These are phyloP conservation scores for Aspergillus aculeatus DNA, from an alignment of 2,329 filamentous ascomycete genomes.

Conservation along the genomic window DNA sequence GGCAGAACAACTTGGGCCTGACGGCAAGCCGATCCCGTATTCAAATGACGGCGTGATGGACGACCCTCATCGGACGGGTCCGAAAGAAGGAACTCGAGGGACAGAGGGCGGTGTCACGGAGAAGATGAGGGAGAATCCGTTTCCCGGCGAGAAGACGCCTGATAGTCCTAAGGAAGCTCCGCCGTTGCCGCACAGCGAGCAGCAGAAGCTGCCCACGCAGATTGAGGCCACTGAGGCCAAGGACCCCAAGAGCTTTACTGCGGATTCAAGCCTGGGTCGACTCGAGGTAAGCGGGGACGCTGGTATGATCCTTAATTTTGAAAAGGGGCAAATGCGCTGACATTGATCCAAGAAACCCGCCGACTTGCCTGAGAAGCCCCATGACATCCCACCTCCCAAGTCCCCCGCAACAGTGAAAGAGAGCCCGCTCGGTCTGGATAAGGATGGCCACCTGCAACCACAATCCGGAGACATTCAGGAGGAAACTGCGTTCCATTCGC, in stretches of 20 bases:
- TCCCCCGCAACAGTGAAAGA: slow-evolving; percentile 47
- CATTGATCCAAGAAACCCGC: slow-evolving; percentile 64
- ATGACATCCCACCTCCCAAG: slow-evolving; percentile 70
- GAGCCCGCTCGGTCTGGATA: slow-evolving; percentile 31
- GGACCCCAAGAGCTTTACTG: slow-evolving; percentile 42
- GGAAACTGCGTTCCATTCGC: slow-evolving; percentile 68
- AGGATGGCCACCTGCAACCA: slow-evolving; percentile 35
- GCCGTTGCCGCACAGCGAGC: slow-evolving; percentile 76
- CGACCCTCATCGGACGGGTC: slow-evolving; percentile 71
- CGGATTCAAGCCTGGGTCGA: slow-evolving; percentile 47
- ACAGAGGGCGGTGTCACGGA: slow-evolving; percentile 87
- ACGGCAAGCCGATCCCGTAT: slow-evolving; percentile 48
- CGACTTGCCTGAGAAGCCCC: slow-evolving; percentile 74
- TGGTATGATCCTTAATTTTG: neutral
- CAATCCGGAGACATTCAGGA: slow-evolving; percentile 32
- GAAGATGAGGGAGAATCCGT: slow-evolving; percentile 74
- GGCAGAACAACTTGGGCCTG: slow-evolving; percentile 42
- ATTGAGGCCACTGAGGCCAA: slow-evolving; percentile 37
- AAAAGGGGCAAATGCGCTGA: neutral
- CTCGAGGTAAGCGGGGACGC: slow-evolving; percentile 52
- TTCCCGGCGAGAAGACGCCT: slow-evolving; percentile 71
- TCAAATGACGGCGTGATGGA: slow-evolving; percentile 85
- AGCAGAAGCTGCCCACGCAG: slow-evolving; percentile 59
- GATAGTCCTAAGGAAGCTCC: slow-evolving; percentile 82
- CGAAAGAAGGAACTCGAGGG: slow-evolving; percentile 82